phyloP scores from a whole-genome alignment of 2,329 filamentous ascomycete genomes.

The Escovopsis weberi region DNA sequence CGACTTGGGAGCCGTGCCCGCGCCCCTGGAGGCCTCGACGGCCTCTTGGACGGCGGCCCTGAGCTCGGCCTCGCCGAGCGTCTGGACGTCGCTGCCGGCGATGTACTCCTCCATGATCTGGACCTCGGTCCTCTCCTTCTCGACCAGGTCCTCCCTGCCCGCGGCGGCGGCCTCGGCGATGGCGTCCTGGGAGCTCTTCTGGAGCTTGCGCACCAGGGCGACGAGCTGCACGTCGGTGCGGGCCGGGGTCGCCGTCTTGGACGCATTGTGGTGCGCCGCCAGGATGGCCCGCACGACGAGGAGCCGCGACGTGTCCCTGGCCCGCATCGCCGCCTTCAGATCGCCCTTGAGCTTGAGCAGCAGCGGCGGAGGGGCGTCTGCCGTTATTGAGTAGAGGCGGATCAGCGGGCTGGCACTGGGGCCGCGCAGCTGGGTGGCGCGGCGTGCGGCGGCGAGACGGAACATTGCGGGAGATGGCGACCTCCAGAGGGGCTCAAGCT shows the following conservation, averaged over 20 bases:
- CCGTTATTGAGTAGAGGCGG: conserved; percentile 18
- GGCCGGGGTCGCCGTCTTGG: conserved; percentile 58
- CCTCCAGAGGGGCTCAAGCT: no score
- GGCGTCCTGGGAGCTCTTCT: conserved; percentile 42
- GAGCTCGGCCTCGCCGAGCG: conserved; percentile 44
- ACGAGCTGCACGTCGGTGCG: conserved; percentile 56
- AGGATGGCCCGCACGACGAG: conserved; percentile 55
- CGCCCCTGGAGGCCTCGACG: conserved; percentile 34
- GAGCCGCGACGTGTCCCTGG: conserved; percentile 49
- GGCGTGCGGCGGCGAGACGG: conserved; percentile 13
- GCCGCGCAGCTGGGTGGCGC: background rate
- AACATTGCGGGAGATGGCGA: conserved; percentile 5
- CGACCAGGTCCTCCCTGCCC: conserved; percentile 51
- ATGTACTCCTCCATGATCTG: conserved; percentile 52
- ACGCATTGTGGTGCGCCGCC: conserved; percentile 57
- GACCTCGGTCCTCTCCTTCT: conserved; percentile 55
- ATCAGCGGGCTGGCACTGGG: conserved; percentile 8
- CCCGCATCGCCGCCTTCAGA: conserved; percentile 51
- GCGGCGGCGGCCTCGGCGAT: conserved; percentile 48
- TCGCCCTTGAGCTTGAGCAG: conserved; percentile 42
- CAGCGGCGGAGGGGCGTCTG: conserved; percentile 27
- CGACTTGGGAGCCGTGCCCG: conserved; percentile 28
- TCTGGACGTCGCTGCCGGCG: conserved; percentile 42
- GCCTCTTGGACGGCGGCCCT: conserved; percentile 34
- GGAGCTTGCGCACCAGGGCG: conserved; percentile 49